Conservation (phyloP, 1,284 basidiomycete species). For the Tilletiopsis washingtonensis region DNA sequence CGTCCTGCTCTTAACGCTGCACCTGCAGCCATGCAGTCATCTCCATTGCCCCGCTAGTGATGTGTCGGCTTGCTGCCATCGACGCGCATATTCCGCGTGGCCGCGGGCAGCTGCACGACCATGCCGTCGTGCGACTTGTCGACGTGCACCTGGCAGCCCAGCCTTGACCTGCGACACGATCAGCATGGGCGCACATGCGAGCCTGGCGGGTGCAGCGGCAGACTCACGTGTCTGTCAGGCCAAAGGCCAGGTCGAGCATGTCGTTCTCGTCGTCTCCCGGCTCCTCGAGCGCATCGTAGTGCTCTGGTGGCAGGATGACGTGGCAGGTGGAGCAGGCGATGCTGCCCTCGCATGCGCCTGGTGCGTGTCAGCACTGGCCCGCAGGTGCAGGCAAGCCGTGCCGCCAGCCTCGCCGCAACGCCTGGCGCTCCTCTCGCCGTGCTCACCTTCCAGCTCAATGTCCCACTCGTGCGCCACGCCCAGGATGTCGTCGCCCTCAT, state of each 20-base stretch:
- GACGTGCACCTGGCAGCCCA: conserved; percentile 73
- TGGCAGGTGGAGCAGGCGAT: conserved; percentile 98
- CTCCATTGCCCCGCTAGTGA: too few relatives aligned
- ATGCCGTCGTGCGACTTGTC: conserved; percentile 78
- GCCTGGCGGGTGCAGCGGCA: too few relatives aligned
- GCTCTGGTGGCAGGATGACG: conserved; percentile 73
- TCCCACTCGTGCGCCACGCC: conserved; percentile 91
- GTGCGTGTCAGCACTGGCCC: too few relatives aligned
- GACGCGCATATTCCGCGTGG: conserved; percentile 95
- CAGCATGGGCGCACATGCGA: not conserved
- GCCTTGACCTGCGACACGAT: conserved; percentile 50
- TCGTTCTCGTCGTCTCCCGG: conserved; percentile 86
- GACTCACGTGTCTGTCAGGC: conserved; percentile 81
- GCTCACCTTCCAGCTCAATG: conserved; percentile 86
- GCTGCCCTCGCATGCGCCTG: conserved; percentile 71
- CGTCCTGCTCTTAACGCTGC: too few relatives aligned
- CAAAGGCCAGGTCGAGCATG: conserved; percentile 97
- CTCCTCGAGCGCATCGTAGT: conserved; percentile 78
- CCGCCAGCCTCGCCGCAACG: too few relatives aligned
- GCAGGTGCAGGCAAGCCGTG: too few relatives aligned
- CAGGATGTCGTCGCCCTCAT: conserved; percentile 86
- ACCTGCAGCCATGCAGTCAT: too few relatives aligned
- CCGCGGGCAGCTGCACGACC: conserved; percentile 74
- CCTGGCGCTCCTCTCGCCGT: too few relatives aligned
- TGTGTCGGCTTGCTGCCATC: too few relatives aligned